These are phyloP conservation scores for Serendipita sp. DNA, from an alignment of 1,284 basidiomycete genomes.

Conservation along the genomic window DNA sequence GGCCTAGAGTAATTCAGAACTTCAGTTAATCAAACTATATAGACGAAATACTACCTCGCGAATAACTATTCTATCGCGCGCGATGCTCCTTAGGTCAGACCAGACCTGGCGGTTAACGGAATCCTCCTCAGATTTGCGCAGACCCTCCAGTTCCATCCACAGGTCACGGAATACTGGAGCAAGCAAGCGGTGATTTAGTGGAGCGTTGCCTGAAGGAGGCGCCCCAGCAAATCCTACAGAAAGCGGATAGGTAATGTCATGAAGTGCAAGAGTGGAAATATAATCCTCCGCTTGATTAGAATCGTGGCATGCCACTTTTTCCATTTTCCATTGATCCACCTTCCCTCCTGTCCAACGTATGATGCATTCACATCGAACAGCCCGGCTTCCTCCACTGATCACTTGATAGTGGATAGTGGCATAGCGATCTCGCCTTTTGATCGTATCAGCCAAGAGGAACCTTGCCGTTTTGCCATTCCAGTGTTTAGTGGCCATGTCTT, in stretches of 20 bases:
- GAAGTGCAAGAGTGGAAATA: constrained; percentile 74
- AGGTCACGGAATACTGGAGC: constrained; percentile 77
- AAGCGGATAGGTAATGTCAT: constrained; percentile 51
- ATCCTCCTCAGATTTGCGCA: constrained; percentile 50
- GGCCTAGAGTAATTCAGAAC: too few relatives aligned
- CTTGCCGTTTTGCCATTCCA: constrained; percentile 66
- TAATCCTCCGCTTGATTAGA: constrained; percentile 81
- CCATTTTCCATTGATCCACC: constrained; percentile 67
- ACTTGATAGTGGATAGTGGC: constrained; percentile 56
- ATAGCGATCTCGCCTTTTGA: constrained; percentile 55
- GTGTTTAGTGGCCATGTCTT: constrained; percentile 71
- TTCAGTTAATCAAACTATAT: too few relatives aligned
- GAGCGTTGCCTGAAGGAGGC: constrained; percentile 28
- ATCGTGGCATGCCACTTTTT: constrained; percentile 69
- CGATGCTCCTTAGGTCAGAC: constrained; percentile 49
- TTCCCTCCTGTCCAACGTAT: constrained; percentile 58
- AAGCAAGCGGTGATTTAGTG: constrained; percentile 56
- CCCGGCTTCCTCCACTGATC: constrained; percentile 54
- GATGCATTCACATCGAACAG: constrained; percentile 52
- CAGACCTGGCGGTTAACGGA: constrained; percentile 54
- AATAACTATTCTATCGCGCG: constrained; percentile 39
- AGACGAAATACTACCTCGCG: constrained; percentile 19
- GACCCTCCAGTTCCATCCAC: constrained; percentile 80
- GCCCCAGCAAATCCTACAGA: constrained; percentile 40
- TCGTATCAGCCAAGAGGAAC: constrained; percentile 47